These are phyloP conservation scores for Nepenthes alata DNA, from an alignment of 179 eudicot species.

Conservation along the genomic window DNA sequence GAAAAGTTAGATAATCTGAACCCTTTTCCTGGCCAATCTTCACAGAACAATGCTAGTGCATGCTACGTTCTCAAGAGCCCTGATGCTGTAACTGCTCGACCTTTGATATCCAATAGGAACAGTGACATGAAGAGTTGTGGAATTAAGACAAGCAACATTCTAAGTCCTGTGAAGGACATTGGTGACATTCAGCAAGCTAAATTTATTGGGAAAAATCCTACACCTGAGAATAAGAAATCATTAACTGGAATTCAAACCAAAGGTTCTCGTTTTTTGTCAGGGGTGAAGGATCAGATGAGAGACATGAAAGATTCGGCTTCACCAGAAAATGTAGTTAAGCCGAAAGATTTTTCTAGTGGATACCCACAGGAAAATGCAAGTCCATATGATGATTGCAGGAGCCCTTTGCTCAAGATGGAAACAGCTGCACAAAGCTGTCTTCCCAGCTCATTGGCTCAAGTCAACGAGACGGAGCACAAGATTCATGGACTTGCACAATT, in stretches of 20 bases:
- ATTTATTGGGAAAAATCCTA: conserved; percentile 19
- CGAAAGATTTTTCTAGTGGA: conserved; percentile 18
- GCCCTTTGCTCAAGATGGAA: conserved; percentile 29
- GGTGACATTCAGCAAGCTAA: conserved; percentile 21
- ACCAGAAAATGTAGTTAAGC: conserved; percentile 16
- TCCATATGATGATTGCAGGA: conserved; percentile 19
- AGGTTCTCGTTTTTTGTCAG: background rate
- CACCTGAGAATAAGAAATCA: conserved; percentile 17
- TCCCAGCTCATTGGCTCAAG: conserved; percentile 19
- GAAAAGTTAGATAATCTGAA: conserved; percentile 17
- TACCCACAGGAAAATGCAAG: conserved; percentile 18
- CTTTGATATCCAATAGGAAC: conserved; percentile 18
- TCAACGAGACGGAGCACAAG: conserved; percentile 16
- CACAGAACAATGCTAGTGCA: conserved; percentile 17
- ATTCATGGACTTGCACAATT: conserved; percentile 16
- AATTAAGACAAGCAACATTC: conserved; percentile 18
- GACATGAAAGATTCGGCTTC: conserved; percentile 16
- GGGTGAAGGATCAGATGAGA: conserved; percentile 14
- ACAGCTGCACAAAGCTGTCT: conserved; percentile 18
- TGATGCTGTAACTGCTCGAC: conserved; percentile 16
- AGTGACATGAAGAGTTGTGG: conserved; percentile 30
- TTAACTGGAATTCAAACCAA: conserved; percentile 4
- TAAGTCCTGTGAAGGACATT: conserved; percentile 10
- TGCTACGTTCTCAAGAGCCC: conserved; percentile 24
- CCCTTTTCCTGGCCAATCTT: conserved; percentile 20